Conservation (phyloP, 805 yeast genomes). For the Saccharomycodes ludwigii region DNA sequence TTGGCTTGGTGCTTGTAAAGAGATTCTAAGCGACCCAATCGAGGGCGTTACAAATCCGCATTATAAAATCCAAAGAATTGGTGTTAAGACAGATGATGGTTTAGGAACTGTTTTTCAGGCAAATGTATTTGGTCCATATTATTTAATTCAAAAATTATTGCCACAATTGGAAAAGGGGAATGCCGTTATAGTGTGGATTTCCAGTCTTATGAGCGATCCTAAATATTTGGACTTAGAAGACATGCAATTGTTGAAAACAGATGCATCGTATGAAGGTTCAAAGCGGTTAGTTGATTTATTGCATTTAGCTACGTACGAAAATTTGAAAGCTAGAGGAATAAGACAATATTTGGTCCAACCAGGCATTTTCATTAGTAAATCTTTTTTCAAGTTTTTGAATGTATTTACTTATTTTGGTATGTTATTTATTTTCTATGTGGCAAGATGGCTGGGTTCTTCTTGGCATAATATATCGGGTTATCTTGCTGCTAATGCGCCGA, state of each 20-base stretch:
- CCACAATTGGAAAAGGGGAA: constrained; percentile 41
- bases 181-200: constrained; percentile 73
- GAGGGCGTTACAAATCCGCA: constrained; percentile 81
- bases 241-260: constrained; percentile 51
- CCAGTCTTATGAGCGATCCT: constrained; percentile 72
- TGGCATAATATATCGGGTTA: constrained; percentile 87
- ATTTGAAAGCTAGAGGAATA: constrained; percentile 40
- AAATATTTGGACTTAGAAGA: constrained; percentile 64
- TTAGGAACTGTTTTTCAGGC: constrained; percentile 87
- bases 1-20: constrained; percentile 67
- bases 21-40: constrained; percentile 53
- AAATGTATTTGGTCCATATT: constrained; percentile 94
- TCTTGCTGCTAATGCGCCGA: constrained; percentile 79
- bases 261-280: constrained; percentile 80
- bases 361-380: constrained; percentile 79
- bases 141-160: constrained; percentile 53
- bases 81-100: constrained; percentile 65
- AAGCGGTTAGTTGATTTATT: constrained; percentile 76
- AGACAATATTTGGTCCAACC: constrained; percentile 80
- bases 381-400: constrained; percentile 67
- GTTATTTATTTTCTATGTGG: constrained; percentile 71
- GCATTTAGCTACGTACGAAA: constrained; percentile 57
- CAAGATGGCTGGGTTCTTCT: constrained; percentile 71
- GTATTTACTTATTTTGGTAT: constrained; percentile 75
- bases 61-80: constrained; percentile 71